phyloP scores from a whole-genome alignment of 2,329 filamentous ascomycete species.

The Xylaria sp. region DNA sequence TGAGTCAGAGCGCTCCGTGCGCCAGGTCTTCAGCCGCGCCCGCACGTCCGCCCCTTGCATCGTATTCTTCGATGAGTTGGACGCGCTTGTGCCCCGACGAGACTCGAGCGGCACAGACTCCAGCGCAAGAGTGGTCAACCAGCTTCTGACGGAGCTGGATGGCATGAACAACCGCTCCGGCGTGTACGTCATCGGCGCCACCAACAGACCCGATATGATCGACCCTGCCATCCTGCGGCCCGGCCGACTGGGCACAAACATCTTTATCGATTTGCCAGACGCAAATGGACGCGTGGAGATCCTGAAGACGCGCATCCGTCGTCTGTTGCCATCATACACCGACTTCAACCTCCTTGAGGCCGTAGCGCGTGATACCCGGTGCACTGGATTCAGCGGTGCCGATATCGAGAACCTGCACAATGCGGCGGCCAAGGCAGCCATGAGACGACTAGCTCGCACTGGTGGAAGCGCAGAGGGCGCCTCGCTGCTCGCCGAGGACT shows the following conservation, averaged over 20 bases:
- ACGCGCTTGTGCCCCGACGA: conserved; percentile 81
- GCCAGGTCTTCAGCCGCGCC: conserved; percentile 85
- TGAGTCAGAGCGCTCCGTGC: conserved; percentile 87
- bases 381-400: conserved; percentile 70
- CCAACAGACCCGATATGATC: conserved; percentile 93
- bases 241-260: conserved; percentile 77
- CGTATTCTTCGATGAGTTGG: conserved; percentile 96
- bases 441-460: conserved; percentile 21
- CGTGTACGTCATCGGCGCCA: conserved; percentile 91
- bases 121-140: conserved; percentile 86
- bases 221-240: conserved; percentile 92
- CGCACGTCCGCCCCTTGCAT: conserved; percentile 85
- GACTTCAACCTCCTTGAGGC: conserved; percentile 32
- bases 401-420: conserved; percentile 53
- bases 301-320: conserved; percentile 55
- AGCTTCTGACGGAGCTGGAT: conserved; percentile 88
- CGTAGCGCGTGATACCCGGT: conserved; percentile 62
- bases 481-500: conserved; percentile 40
- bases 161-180: conserved; percentile 74
- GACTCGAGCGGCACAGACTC: conserved; percentile 76
- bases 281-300: conserved; percentile 80
- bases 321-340: conserved; percentile 26
- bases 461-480: conserved; percentile 13
- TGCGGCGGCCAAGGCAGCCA: conserved; percentile 28
- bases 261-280: conserved; percentile 83